Percentiles rank a stretch among this genome's conserved stretches.
Conservation (phyloP, 176 grass and related monocot species). For the Tillandsia fasciculata region DNA sequence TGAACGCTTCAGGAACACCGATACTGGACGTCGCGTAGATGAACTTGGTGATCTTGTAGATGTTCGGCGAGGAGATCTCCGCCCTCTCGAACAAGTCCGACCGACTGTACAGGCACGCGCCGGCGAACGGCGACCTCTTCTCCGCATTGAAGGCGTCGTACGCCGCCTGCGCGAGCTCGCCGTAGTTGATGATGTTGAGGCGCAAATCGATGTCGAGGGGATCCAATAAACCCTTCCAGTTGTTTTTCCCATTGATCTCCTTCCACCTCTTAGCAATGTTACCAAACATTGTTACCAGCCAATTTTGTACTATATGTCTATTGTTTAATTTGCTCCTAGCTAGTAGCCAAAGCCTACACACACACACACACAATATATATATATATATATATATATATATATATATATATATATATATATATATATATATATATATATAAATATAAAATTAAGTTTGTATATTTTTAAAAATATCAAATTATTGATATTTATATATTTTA, state of each 20-base stretch:
- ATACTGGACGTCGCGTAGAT: constrained; percentile 74
- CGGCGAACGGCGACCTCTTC: constrained; percentile 61
- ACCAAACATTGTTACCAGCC: constrained; percentile 29
- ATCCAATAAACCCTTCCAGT: constrained; percentile 66
- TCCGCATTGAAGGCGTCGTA: constrained; percentile 69
- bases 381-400: too few relatives aligned
- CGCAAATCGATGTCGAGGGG: constrained; percentile 65
- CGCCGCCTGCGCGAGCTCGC: constrained; percentile 53
- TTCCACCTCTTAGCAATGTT: constrained; percentile 61
- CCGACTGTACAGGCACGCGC: constrained; percentile 52
- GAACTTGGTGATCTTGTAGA: constrained; percentile 74
- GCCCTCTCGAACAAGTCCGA: constrained; percentile 46
- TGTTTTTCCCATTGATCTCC: constrained; percentile 51
- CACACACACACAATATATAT: neutral
- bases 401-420: too few relatives aligned
- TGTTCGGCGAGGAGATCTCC: constrained; percentile 37
- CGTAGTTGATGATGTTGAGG: constrained; percentile 65
- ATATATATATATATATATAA: too few relatives aligned
- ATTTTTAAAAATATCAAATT: too few relatives aligned
- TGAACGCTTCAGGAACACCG: constrained; percentile 67
- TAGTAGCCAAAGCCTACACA: constrained; percentile 7
- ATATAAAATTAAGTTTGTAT: too few relatives aligned
- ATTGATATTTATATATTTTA: too few relatives aligned
- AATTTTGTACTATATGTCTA: constrained; percentile 8
- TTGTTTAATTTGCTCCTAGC: constrained; percentile 24